phyloP scores from a whole-genome alignment of 768 basidiomycete species.

The Asterophora lycoperdoides region DNA sequence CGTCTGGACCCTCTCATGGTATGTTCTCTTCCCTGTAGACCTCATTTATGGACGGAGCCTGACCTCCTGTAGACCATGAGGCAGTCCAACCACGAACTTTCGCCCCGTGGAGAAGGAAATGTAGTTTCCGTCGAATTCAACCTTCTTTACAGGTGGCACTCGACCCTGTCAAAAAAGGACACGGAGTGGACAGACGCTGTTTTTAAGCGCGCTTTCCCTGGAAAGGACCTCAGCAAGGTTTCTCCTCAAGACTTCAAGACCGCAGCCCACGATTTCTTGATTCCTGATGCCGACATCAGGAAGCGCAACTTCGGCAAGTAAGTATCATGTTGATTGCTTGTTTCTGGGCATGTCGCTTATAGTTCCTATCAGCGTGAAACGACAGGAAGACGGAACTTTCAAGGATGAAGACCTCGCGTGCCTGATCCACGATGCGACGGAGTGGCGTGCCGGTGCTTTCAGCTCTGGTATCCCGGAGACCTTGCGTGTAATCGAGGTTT shows the following conservation, averaged over 20 bases:
- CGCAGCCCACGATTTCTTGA: constrained; percentile 27
- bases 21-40: constrained; percentile 8
- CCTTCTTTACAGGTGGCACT: constrained; percentile 61
- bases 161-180: constrained; percentile 53
- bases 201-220: constrained; percentile 43
- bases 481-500: constrained; percentile 62
- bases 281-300: constrained; percentile 30
- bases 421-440: constrained; percentile 60
- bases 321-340: constrained; percentile 9
- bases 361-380: constrained; percentile 37
- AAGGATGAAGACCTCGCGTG: constrained; percentile 57
- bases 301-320: constrained; percentile 57
- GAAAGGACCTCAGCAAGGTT: constrained; percentile 38
- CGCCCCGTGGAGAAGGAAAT: constrained; percentile 69
- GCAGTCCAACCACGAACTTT: constrained; percentile 44
- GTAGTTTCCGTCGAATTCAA: constrained; percentile 77
- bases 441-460: constrained; percentile 56
- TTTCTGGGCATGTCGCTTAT: not conserved
- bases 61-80: constrained; percentile 42
- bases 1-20: constrained; percentile 66
- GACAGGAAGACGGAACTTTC: constrained; percentile 54
- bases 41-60: not conserved
- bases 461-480: constrained; percentile 66
- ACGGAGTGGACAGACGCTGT: constrained; percentile 46
- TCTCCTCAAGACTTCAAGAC: constrained; percentile 35